Percentiles rank a stretch among this genome's conserved stretches.
phyloP scores from a whole-genome alignment of 1,284 basidiomycete species.

The Heterobasidion irregulare region DNA sequence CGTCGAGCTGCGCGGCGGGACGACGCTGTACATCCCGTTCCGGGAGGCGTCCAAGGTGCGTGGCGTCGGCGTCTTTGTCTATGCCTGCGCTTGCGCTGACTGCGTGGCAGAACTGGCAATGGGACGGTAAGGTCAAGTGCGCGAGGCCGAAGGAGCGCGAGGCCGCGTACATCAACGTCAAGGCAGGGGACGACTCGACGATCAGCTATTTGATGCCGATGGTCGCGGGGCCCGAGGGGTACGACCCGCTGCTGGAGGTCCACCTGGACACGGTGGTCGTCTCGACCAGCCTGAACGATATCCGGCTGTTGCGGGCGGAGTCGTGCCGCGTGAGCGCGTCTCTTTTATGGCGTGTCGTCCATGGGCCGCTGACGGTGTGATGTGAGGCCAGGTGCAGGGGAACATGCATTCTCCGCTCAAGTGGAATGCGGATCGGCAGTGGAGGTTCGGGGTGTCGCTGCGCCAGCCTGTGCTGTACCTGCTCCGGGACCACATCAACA shows the following conservation, averaged over 20 bases:
- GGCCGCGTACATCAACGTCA: slow-evolving; percentile 65
- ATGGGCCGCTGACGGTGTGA: slow-evolving; percentile 4
- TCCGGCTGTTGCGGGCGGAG: slow-evolving; percentile 67
- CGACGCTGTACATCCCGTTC: slow-evolving; percentile 76
- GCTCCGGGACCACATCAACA: slow-evolving; percentile 86
- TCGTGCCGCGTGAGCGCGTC: slow-evolving; percentile 53
- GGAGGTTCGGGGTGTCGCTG: slow-evolving; percentile 68
- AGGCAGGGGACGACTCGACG: slow-evolving; percentile 73
- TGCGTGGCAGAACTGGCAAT: slow-evolving; percentile 66
- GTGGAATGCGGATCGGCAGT: slow-evolving; percentile 69
- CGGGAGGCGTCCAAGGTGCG: slow-evolving; percentile 76
- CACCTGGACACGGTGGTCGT: slow-evolving; percentile 77
- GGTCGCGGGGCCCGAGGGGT: slow-evolving; percentile 65
- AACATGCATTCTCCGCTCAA: slow-evolving; percentile 56
- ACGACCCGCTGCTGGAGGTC: slow-evolving; percentile 70
- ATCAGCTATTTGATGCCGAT: slow-evolving; percentile 80
- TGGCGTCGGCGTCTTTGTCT: neutral
- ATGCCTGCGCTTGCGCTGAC: neutral
- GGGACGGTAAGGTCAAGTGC: slow-evolving; percentile 55
- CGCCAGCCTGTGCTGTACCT: slow-evolving; percentile 68
- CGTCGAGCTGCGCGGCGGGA: slow-evolving; percentile 70
- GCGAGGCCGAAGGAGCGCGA: slow-evolving; percentile 50
- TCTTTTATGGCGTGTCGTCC: neutral
- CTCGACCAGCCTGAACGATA: slow-evolving; percentile 82
- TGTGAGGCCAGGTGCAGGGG: slow-evolving; percentile 41